Evolutionary conservation across 1,284 basidiomycete genomes (phyloP), one percentile per base, ranked within the genome.

Genomic region (Fomitopsis betulina): DNA sequence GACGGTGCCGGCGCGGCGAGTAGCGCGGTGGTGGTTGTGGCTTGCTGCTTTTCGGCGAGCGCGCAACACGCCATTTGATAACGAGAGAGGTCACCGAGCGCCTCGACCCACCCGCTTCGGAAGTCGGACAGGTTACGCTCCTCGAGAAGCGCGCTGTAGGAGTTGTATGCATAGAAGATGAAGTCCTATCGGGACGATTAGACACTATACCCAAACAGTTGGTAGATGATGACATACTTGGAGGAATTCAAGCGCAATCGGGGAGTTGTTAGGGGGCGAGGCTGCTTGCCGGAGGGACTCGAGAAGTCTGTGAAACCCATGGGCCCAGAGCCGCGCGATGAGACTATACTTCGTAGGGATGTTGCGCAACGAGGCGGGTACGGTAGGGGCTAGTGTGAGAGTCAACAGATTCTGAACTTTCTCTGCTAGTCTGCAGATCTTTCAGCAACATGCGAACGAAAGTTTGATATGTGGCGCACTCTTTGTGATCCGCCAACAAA

Each of bases 281-380:
- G 87, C 95, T 0, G 91, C 89, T 55, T 90, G 88, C 7, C 95
- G 88, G 39, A 99, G 83, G 12, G 91, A 85, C 72, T 98, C 94
- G 61, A 98, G 86, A 51, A 97, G 82, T 52, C 89, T 88, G 72
- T 97, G 88, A 72, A 98, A 98, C 0, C 84, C 93, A 51, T 87
- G 89, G 0, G 92, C 89, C 96, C 97, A 99, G 0, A 99, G 80
- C 13, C 96, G 86, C 35, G 89, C 89, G 56, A 96, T 93, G 62
- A 98, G 94, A 72, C 96, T 97, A 77, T 98, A 98, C 67, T 94
- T 95, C 50, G 86, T 86, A 0, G 96, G 94, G 45, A 98, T 91
- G 62, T 89, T 86, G 51, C 93, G 89, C 3, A 98, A 76, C 0
- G 94, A 95, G 0, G 91, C 84, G 0, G 96, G 96, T 0, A 96